Conservation (phyloP, 2,329 filamentous ascomycete genomes). For the Colletotrichum sp. region DNA sequence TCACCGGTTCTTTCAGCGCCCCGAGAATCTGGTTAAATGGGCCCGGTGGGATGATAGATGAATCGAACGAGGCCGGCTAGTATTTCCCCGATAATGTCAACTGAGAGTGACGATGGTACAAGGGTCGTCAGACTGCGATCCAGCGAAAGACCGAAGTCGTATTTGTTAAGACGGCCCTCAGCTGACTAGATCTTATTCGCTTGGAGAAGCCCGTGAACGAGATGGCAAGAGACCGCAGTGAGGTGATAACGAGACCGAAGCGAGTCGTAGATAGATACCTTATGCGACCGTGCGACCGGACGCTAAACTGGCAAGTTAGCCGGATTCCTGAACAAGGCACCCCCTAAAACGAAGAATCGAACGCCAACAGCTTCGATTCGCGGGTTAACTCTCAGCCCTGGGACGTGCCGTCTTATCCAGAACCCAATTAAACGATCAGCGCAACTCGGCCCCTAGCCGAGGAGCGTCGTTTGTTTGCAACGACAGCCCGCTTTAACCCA, state of each 20-base stretch:
- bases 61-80: not conserved
- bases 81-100: not conserved
- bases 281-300: not conserved
- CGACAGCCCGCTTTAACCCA: not conserved
- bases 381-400: not conserved
- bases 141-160: not conserved
- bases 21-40: not conserved
- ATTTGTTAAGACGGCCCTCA: accelerated
- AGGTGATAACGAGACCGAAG: not conserved
- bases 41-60: not conserved
- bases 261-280: not conserved
- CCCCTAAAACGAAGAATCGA: not conserved
- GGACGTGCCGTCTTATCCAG: not conserved
- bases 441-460: not conserved
- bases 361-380: not conserved
- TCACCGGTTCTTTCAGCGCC: not conserved
- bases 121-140: not conserved
- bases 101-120: not conserved
- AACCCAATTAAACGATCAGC: not conserved
- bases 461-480: not conserved
- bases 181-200: not conserved
- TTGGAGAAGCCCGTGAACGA: not conserved
- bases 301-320: not conserved
- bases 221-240: not conserved
- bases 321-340: not conserved